A percentile compares a stretch with the other conserved stretches of the same genome.
Evolutionary conservation across 192 early-diverging fungal species (phyloP).

Genomic region (Martensiomyces pterosporus): DNA sequence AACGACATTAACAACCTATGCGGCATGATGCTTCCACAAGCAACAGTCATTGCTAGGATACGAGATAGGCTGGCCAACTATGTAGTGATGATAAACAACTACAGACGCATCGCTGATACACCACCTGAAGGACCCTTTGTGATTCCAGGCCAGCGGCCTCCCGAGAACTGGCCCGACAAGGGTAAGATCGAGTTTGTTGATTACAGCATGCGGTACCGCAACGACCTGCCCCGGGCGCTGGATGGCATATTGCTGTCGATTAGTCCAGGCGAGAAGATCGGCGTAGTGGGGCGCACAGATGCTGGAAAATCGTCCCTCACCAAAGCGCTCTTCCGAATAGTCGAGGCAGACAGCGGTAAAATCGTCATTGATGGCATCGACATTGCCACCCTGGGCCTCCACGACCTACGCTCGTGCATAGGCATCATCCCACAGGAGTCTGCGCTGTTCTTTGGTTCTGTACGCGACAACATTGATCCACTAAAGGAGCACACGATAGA

Average conservation of each 20-base stretch:
- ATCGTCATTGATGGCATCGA: slow-evolving; percentile 77
- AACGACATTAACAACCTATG: no score
- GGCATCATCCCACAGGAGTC: slow-evolving; percentile 78
- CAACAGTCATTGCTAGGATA: no score
- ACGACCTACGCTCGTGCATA: slow-evolving; percentile 66
- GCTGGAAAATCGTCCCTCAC: slow-evolving; percentile 78
- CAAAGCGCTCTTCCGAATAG: slow-evolving; percentile 71
- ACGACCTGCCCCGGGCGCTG: slow-evolving; percentile 30
- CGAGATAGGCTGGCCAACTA: no score
- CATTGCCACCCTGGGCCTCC: slow-evolving; percentile 61
- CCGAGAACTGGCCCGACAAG: slow-evolving; percentile 4
- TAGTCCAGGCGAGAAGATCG: slow-evolving; percentile 38
- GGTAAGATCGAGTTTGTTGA: slow-evolving; percentile 13
- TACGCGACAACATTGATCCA: slow-evolving; percentile 86
- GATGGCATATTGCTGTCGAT: slow-evolving; percentile 45
- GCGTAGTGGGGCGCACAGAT: slow-evolving; percentile 57
- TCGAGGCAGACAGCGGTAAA: slow-evolving; percentile 63
- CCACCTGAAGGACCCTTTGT: no score
- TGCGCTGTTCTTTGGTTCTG: slow-evolving; percentile 33
- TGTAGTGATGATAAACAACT: no score
- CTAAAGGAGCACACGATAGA: slow-evolving; percentile 59
- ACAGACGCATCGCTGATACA: no score
- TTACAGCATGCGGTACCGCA: slow-evolving; percentile 19
- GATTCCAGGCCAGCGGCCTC: no score
- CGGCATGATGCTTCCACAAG: no score